phyloP scores from a whole-genome alignment of 805 yeast genomes.

The Wickerhamiella shivajii region DNA sequence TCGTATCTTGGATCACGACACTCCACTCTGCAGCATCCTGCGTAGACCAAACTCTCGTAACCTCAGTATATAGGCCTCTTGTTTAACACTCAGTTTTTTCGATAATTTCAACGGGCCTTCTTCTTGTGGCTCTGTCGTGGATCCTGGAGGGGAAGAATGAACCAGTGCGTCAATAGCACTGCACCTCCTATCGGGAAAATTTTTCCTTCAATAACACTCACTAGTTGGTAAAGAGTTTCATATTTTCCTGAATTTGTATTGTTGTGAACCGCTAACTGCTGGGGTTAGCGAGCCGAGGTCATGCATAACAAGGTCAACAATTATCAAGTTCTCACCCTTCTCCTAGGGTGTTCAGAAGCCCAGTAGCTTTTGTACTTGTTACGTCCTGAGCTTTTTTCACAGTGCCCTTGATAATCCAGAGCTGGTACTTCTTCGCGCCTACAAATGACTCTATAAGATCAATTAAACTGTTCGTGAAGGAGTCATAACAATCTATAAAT shows the following conservation, averaged over 20 bases:
- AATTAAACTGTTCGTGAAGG: conserved; percentile 75
- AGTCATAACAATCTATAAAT: conserved; percentile 85
- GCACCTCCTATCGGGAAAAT: conserved; percentile 25
- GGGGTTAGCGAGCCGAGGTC: conserved; percentile 63
- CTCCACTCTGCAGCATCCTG: conserved; percentile 90
- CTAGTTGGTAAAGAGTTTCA: conserved; percentile 78
- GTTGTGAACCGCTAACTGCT: conserved; percentile 59
- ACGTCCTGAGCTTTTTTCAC: conserved; percentile 50
- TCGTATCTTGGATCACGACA: conserved; percentile 77
- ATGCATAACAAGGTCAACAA: conserved; percentile 87
- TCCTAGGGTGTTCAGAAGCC: conserved; percentile 72
- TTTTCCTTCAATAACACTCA: conserved; percentile 69
- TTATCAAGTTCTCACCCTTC: conserved; percentile 91
- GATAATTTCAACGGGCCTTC: conserved; percentile 73
- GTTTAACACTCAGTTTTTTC: conserved; percentile 40
- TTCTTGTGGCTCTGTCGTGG: conserved; percentile 99
- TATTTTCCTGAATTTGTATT: conserved; percentile 91
- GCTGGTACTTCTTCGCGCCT: conserved; percentile 59
- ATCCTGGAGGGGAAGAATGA: conserved; percentile 86
- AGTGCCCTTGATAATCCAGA: conserved; percentile 94
- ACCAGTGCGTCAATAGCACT: conserved; percentile 68
- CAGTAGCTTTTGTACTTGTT: conserved; percentile 43
- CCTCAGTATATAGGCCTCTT: conserved; percentile 88
- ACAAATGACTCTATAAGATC: conserved; percentile 48
- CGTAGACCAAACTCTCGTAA: conserved; percentile 87